Conservation (phyloP, 208 protist species). For the Crithidia sp. region DNA sequence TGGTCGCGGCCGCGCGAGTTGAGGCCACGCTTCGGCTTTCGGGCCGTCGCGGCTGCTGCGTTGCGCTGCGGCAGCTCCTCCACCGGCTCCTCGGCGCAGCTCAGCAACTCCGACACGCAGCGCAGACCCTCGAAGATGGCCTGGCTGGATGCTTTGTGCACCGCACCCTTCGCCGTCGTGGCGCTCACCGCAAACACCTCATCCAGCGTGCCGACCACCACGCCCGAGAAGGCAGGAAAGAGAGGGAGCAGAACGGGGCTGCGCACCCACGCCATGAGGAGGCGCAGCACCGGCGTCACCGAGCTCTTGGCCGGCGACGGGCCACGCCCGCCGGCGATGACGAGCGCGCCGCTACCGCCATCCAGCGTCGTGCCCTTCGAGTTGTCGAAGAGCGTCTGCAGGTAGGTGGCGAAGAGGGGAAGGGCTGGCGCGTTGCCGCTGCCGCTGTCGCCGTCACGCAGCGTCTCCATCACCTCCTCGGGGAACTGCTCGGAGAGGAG, state of each 20-base stretch:
- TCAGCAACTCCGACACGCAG: conserved; percentile 75
- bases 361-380: conserved; percentile 47
- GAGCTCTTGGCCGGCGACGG: conserved; percentile 30
- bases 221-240: conserved; percentile 50
- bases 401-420: conserved; percentile 36
- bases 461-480: conserved; percentile 53
- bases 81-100: conserved; percentile 50
- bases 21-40: not conserved
- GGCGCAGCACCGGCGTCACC: conserved; percentile 69
- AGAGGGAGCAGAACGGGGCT: conserved; percentile 60
- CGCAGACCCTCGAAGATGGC: conserved; percentile 70
- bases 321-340: not conserved
- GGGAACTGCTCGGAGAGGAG: conserved; percentile 87
- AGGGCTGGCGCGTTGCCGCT: not conserved
- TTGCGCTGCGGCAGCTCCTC: conserved; percentile 25
- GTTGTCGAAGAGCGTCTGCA: conserved; percentile 45
- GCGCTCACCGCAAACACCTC: conserved; percentile 74
- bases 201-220: conserved; percentile 61
- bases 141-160: conserved; percentile 45
- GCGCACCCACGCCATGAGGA: conserved; percentile 70
- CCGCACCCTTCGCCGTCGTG: conserved; percentile 1
- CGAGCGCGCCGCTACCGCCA: conserved; percentile 9
- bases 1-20: conserved; percentile 20
- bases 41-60: not conserved
- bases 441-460: conserved; percentile 25